Conservation (phyloP, 768 basidiomycete species). For the Panus rudis region DNA sequence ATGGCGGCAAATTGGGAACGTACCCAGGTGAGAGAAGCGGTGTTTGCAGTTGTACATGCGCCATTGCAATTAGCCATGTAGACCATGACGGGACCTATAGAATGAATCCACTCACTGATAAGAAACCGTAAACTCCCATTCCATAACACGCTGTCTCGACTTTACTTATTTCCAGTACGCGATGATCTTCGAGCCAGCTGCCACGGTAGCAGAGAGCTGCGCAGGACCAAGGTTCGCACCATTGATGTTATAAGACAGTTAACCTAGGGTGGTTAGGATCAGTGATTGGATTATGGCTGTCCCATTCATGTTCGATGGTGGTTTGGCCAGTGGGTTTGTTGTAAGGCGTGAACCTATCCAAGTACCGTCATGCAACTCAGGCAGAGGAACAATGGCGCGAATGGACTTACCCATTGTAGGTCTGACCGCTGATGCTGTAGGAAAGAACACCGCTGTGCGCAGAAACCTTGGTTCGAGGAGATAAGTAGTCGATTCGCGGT, state of each 20-base stretch:
- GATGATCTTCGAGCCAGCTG: slow-evolving; percentile 30
- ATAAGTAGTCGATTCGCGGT: too few species aligned
- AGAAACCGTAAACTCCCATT: neutral
- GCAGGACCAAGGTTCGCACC: slow-evolving; percentile 25
- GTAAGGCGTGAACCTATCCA: slow-evolving; percentile 20
- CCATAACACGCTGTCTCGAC: neutral
- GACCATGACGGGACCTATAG: slow-evolving; percentile 23
- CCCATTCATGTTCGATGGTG: slow-evolving; percentile 33
- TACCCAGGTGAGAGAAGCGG: slow-evolving; percentile 25
- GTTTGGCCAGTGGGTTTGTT: slow-evolving; percentile 33
- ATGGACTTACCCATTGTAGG: slow-evolving; percentile 25
- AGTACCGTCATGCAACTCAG: neutral
- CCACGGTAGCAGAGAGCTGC: slow-evolving; percentile 31
- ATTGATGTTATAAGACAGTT: slow-evolving; percentile 31
- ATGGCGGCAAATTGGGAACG: too few species aligned
- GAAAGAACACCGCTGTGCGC: slow-evolving; percentile 34
- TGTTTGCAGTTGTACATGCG: slow-evolving; percentile 25
- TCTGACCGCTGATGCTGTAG: slow-evolving; percentile 26
- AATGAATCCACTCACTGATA: slow-evolving; percentile 23
- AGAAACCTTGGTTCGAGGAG: slow-evolving; percentile 13
- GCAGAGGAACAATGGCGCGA: neutral
- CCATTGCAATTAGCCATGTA: slow-evolving; percentile 32
- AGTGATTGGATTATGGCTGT: slow-evolving; percentile 33
- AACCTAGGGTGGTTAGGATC: slow-evolving; percentile 27
- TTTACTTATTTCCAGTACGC: slow-evolving; percentile 31